Evolutionary conservation across 2,329 filamentous ascomycete genomes (phyloP).

Genomic region (Cytospora chrysosperma): DNA sequence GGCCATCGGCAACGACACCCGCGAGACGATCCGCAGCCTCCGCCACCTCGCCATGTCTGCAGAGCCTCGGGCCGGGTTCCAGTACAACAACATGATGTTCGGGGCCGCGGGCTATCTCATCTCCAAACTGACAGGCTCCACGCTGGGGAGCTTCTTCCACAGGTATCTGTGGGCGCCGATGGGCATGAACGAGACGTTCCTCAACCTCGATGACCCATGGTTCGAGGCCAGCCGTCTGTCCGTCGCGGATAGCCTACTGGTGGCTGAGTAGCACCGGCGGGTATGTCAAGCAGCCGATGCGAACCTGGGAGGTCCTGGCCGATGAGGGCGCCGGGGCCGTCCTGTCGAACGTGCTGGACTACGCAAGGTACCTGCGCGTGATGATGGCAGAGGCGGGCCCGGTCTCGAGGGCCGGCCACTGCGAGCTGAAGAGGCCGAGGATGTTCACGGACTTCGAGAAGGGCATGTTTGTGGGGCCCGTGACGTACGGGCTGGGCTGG

Average conservation of each 20-base stretch:
- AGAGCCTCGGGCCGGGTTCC: slow-evolving; percentile 44
- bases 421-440: slow-evolving; percentile 29
- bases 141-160: slow-evolving; percentile 42
- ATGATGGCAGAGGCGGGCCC: slow-evolving; percentile 34
- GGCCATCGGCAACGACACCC: slow-evolving; percentile 31
- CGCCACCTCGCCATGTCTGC: slow-evolving; percentile 44
- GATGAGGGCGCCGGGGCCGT: slow-evolving; percentile 45
- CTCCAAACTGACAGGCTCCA: slow-evolving; percentile 40
- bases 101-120: slow-evolving; percentile 44
- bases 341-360: slow-evolving; percentile 40
- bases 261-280: slow-evolving; percentile 34
- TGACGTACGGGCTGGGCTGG: slow-evolving; percentile 24
- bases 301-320: slow-evolving; percentile 27
- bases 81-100: slow-evolving; percentile 55
- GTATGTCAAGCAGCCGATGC: slow-evolving; percentile 29
- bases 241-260: slow-evolving; percentile 37
- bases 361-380: slow-evolving; percentile 35
- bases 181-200: slow-evolving; percentile 45
- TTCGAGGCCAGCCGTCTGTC: neutral
- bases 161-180: slow-evolving; percentile 45
- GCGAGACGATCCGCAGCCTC: slow-evolving; percentile 42
- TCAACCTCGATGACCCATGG: slow-evolving; percentile 34
- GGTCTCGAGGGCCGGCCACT: slow-evolving; percentile 30
- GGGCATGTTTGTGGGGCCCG: slow-evolving; percentile 9
- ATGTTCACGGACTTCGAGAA: slow-evolving; percentile 7